These are phyloP conservation scores for Osmanthus fragrans DNA, from an alignment of 257 asterid genomes.

Conservation along the genomic window DNA sequence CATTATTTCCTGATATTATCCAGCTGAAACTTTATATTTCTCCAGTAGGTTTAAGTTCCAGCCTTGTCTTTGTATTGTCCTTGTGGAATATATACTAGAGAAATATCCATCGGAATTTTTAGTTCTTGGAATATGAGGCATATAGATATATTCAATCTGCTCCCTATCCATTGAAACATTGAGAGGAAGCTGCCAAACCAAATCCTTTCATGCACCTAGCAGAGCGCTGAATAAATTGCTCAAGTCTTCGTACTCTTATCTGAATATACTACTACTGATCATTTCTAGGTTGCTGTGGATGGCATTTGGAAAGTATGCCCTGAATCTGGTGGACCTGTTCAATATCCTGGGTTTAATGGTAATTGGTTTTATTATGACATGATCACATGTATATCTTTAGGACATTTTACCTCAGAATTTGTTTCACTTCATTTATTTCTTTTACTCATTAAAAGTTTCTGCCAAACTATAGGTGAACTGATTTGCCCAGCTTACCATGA, in stretches of 20 bases:
- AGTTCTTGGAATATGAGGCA: background rate
- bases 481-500: slow-evolving; percentile 94
- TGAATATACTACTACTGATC: slow-evolving; percentile 7
- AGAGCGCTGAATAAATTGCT: background rate
- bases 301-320: slow-evolving; percentile 86
- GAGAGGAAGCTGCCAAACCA: background rate
- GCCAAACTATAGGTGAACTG: slow-evolving; percentile 63
- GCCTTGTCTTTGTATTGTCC: background rate
- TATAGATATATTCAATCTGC: background rate
- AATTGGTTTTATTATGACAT: slow-evolving; percentile 19
- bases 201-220: background rate
- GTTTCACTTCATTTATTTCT: background rate
- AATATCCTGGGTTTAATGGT: slow-evolving; percentile 87
- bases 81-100: background rate
- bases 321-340: slow-evolving; percentile 77
- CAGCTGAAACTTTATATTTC: background rate
- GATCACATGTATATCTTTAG: background rate
- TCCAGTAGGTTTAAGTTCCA: background rate
- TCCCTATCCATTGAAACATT: background rate
- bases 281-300: slow-evolving; percentile 80
- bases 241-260: background rate
- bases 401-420: slow-evolving; percentile 9
- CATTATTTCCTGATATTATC: background rate
- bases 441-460: background rate
- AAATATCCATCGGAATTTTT: background rate